Percentiles rank a stretch among this genome's conserved stretches.
phyloP scores from a whole-genome alignment of 2,329 filamentous ascomycete species.

The Pseudogymnoascus sp. region DNA sequence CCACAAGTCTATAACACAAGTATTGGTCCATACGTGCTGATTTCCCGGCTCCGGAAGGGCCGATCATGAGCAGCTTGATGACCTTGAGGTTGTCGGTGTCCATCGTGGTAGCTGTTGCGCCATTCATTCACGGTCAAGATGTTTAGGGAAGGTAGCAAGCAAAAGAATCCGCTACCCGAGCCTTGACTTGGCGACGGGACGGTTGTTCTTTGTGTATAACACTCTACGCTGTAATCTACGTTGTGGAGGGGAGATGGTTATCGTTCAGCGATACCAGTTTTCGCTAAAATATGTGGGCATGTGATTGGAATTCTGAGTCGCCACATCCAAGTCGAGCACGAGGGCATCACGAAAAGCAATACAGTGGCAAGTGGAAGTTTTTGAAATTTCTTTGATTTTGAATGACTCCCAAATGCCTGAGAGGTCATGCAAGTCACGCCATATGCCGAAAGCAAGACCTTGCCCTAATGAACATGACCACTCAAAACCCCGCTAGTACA shows the following conservation, averaged over 20 bases:
- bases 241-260: background rate
- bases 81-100: slow-evolving; percentile 41
- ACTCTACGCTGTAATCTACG: background rate
- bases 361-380: slow-evolving; percentile 13
- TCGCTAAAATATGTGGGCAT: slow-evolving; percentile 6
- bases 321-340: background rate
- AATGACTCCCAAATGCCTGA: slow-evolving; percentile 28
- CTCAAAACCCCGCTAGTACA: slow-evolving; percentile 22
- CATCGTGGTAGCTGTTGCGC: slow-evolving; percentile 25
- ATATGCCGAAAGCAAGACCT: slow-evolving; percentile 28
- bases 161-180: background rate
- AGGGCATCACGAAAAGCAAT: background rate
- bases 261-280: slow-evolving; percentile 5
- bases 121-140: slow-evolving; percentile 13
- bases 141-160: background rate
- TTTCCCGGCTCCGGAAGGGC: slow-evolving; percentile 48
- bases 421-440: slow-evolving; percentile 27
- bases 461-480: slow-evolving; percentile 25
- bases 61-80: slow-evolving; percentile 47
- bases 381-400: slow-evolving; percentile 25
- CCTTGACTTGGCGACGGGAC: background rate
- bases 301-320: background rate
- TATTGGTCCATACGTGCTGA: slow-evolving; percentile 38
- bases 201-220: background rate
- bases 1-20: slow-evolving; percentile 11